Conservation (phyloP, 352 stramenopile genomes). For the Pythium oligandrum region DNA sequence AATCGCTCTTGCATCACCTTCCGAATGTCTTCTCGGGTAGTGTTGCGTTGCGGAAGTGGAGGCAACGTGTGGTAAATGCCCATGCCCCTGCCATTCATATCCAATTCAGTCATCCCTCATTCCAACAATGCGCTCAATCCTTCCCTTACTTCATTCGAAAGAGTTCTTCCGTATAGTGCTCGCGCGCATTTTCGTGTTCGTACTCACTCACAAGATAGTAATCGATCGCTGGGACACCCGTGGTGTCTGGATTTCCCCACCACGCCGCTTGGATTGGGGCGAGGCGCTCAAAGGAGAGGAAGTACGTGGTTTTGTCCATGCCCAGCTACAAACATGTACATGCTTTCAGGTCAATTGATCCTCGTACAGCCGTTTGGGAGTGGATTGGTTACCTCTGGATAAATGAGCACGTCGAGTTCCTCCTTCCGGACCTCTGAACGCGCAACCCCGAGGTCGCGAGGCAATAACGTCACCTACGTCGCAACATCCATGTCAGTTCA, state of each 20-base stretch:
- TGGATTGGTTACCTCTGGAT: conserved; percentile 41
- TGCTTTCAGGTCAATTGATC: too few species aligned
- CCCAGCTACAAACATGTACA: conserved; percentile 35
- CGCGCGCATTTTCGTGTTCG: conserved; percentile 35
- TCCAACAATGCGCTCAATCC: too few species aligned
- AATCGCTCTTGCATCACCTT: conserved; percentile 52
- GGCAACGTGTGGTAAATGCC: conserved; percentile 56
- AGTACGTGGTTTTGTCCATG: conserved; percentile 76
- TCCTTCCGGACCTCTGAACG: conserved; percentile 45
- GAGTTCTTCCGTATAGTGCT: conserved; percentile 57
- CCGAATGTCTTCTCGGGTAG: conserved; percentile 39
- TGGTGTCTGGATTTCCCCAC: conserved; percentile 75
- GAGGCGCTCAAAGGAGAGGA: conserved; percentile 60
- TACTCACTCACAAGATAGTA: conserved; percentile 67
- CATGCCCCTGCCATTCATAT: conserved; percentile 33
- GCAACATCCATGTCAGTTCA: conserved; percentile 4
- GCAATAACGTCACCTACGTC: conserved; percentile 37
- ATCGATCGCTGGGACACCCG: conserved; percentile 57
- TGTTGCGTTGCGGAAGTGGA: conserved; percentile 28
- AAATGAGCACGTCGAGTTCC: conserved; percentile 64
- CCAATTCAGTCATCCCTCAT: too few species aligned
- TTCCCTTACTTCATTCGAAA: conserved; percentile 53
- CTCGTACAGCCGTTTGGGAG: too few species aligned
- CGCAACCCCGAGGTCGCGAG: conserved; percentile 36
- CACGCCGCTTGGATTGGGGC: conserved; percentile 66